A percentile compares a stretch with the other conserved stretches of the same genome.
Conservation (phyloP, 768 basidiomycete genomes). For the Mycena amicta region DNA sequence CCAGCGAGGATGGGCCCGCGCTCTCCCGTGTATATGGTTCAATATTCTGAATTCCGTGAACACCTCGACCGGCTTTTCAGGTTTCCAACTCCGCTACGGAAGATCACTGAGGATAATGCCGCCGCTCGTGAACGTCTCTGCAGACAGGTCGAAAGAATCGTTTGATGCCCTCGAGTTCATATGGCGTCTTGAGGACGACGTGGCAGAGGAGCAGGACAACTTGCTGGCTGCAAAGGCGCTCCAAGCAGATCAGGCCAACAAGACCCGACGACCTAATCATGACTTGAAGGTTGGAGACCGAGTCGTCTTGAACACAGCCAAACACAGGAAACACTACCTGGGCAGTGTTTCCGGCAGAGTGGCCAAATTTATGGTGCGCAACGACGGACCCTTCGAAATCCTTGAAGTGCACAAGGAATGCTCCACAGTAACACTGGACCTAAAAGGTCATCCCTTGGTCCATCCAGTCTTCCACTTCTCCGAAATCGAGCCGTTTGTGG, state of each 20-base stretch:
- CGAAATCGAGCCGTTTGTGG: conserved; percentile 26
- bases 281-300: conserved; percentile 34
- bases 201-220: conserved; percentile 35
- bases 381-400: conserved; percentile 34
- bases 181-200: conserved; percentile 11
- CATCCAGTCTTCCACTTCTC: conserved; percentile 37
- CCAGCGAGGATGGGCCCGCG: conserved; percentile 30
- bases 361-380: conserved; percentile 46
- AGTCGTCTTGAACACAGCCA: conserved; percentile 38
- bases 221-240: conserved; percentile 27
- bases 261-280: conserved; percentile 22
- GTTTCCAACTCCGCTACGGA: conserved; percentile 29
- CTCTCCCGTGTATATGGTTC: conserved; percentile 20
- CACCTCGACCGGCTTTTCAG: conserved; percentile 25
- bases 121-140: conserved; percentile 9
- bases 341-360: conserved; percentile 30
- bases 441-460: conserved; percentile 30
- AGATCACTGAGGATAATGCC: conserved; percentile 25
- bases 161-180: background rate
- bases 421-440: conserved; percentile 23
- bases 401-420: conserved; percentile 12
- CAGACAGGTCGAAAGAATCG: background rate
- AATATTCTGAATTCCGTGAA: conserved; percentile 31
- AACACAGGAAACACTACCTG: conserved; percentile 35
- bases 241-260: conserved; percentile 36